These are phyloP conservation scores for Blepharisma stoltei DNA, from an alignment of 73 alveolate genomes.

Conservation along the genomic window DNA sequence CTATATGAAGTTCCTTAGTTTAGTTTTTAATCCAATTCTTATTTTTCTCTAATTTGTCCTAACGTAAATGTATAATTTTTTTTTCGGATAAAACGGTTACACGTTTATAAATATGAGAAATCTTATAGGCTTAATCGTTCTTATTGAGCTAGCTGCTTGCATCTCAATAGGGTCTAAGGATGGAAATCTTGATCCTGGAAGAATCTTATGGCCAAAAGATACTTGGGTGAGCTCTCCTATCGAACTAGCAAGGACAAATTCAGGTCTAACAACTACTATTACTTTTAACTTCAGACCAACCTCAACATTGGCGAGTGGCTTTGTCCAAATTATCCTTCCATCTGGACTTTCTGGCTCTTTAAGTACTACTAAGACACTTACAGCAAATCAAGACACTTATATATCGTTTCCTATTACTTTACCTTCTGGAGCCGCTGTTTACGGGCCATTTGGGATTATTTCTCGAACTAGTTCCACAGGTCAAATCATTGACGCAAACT, in stretches of 20 bases:
- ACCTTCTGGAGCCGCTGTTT: not conserved
- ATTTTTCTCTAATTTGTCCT: no score
- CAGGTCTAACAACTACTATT: not conserved
- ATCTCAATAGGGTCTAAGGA: no score
- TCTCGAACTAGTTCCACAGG: not conserved
- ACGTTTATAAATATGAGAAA: no score
- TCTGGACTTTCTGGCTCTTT: not conserved
- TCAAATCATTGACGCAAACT: not conserved
- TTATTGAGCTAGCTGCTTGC: no score
- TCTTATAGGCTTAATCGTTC: no score
- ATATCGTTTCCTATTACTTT: not conserved
- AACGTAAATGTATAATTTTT: no score
- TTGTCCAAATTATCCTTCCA: not conserved
- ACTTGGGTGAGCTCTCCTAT: not conserved
- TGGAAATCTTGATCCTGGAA: conserved; percentile 28
- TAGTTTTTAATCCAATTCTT: no score
- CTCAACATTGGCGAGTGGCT: not conserved
- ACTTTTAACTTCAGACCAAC: not conserved
- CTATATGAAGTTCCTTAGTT: no score
- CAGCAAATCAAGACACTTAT: not conserved
- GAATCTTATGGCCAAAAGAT: not conserved
- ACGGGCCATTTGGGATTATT: not conserved
- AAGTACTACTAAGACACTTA: not conserved
- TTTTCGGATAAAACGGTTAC: no score
- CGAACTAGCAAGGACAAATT: not conserved